These are phyloP conservation scores for Brettanomyces nanus DNA, from an alignment of 805 yeast genomes.

Conservation along the genomic window DNA sequence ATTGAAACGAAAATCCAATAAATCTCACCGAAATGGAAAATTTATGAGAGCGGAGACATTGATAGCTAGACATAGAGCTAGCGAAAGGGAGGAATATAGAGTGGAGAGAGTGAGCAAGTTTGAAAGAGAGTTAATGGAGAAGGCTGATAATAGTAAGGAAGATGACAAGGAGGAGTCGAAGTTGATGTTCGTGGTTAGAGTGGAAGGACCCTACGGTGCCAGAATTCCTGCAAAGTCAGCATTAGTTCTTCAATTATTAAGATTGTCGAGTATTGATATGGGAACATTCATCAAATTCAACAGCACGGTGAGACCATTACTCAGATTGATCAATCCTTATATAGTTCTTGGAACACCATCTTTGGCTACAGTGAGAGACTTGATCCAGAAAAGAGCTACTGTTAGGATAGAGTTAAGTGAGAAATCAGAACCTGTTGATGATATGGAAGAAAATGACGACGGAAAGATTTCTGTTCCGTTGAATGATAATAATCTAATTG, in stretches of 20 bases:
- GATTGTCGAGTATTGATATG: conserved; percentile 51
- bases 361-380: conserved; percentile 59
- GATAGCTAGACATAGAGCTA: conserved; percentile 56
- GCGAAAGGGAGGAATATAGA: conserved; percentile 61
- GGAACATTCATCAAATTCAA: conserved; percentile 69
- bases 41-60: conserved; percentile 71
- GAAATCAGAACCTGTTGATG: conserved; percentile 13
- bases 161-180: conserved; percentile 30
- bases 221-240: conserved; percentile 58
- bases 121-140: conserved; percentile 29
- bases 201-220: conserved; percentile 55
- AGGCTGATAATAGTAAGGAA: conserved; percentile 21
- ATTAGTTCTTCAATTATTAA: conserved; percentile 50
- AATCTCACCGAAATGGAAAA: conserved; percentile 36
- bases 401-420: conserved; percentile 32
- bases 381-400: conserved; percentile 71
- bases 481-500: conserved; percentile 69
- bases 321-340: conserved; percentile 65
- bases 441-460: conserved; percentile 8
- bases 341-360: conserved; percentile 69
- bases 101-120: conserved; percentile 52
- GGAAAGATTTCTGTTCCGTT: conserved; percentile 36
- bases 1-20: conserved; percentile 35
- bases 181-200: conserved; percentile 59
- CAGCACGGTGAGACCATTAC: conserved; percentile 48